Base-by-base conservation (phyloP, 345 rosid species). In the Bruguiera sexangula region DNA sequence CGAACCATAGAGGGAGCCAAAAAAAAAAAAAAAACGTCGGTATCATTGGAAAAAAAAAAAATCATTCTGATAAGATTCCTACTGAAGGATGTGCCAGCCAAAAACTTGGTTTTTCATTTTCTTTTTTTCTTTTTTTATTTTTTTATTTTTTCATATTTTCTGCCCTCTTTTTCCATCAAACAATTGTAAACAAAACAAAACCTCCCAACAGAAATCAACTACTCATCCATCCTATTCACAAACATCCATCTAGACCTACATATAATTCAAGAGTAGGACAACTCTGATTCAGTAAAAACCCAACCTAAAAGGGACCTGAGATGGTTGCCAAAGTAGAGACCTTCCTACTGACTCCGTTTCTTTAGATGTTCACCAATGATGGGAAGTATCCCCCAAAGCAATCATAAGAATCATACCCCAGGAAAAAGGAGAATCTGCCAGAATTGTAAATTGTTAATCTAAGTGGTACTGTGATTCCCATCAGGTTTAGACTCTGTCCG, bases 401-500 rank as follows among this genome's bases (percentile, higher is more conserved):
- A 67, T 39, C 66, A 67, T 71, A 71, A 72, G 67, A 60, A 65
- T 68, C 65, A 51, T 36, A 34, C 37, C 37, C 62, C 30, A n/a
- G 30, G 26, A 37, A 73, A 32, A 18, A 26, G 60, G 60, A 58
- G 32, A 48, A 66, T 32, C 24, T 21, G n/a, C 10, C 3, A 5
- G 70, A 55, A 62, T 48, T 34, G 9, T 24, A 73, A 43, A 48
- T 20, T 43, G 1, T 39, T 21, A 8, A 70, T 61, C 74, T 79
- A 81, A 36, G 84, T 72, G 50, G 73, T 66, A 57, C 78, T 60
- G 1, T 76, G 34, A 67, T 74, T 76, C 65, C 79, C 85, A 22
- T 79, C 87, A 21, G 83, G 48, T 69, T 82, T 87, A 50, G 89
- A 63, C 64, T 84, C 96, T 0, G 87, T 55, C 70, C 97, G 86